Evolutionary conservation across 257 asterid genomes (phyloP), one percentile per base, ranked within the genome.

Genomic region (Solanum piurae): DNA sequence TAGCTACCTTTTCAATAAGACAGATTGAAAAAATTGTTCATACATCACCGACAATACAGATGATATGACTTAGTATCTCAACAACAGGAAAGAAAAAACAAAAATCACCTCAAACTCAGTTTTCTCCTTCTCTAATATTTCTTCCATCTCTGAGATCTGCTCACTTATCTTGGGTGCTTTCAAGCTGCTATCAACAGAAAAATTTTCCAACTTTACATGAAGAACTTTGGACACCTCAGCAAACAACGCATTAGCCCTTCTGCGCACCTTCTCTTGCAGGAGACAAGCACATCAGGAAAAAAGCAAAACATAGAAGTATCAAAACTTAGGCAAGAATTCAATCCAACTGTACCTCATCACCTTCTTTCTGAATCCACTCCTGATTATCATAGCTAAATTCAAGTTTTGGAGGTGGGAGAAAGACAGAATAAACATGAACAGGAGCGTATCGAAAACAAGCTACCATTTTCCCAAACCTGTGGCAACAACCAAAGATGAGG

Each of bases 381-480:
- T 92, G 93, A 86, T 89, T 88, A 89, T 88, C 91, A 90, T 92
- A 90, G 91, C 89, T 90, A 89, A 95, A 94, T 89, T 92, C 95
- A 89, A 94, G 95, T 88, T 94, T 94, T 69, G 93, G 87, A 75
- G 98, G 95, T 74, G 99, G 99, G 31, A 96, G 98, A 88, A 89
- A 86, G 82, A 96, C 97, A 86, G 98, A 93, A 85, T 93, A 94
- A 87, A 96, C 98, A 86, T 69, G 88, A 85, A 97, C 95, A n/a
- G 99, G 94, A 36, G 98, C 98, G 89, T 97, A 97, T 84, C 98
- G 96, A 89, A 97, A 97, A 94, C 99, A 97, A 88, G 98, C 98
- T 83, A 92, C 94, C 98, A 92, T 94, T 89, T 93, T 93, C 89
- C 98, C 99, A 88, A 91, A 94, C 87, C 99, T 96, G 97, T 90